Percentiles rank a stretch among this genome's conserved stretches.
These are phyloP conservation scores for Botrytis sinoallii DNA, from an alignment of 2,329 filamentous ascomycete genomes.

Conservation along the genomic window DNA sequence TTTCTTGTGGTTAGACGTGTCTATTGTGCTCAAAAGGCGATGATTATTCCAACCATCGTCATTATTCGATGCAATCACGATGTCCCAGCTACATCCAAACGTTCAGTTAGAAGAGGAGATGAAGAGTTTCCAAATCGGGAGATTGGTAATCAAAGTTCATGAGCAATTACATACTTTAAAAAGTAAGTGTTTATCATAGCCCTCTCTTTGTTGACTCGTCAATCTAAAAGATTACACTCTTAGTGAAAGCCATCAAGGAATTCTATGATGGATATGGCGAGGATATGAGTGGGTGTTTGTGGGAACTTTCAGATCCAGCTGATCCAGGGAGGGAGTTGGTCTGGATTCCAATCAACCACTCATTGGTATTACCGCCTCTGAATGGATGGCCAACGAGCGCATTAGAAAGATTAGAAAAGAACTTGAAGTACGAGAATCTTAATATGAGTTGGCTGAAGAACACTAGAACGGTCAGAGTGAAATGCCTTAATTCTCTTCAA, in stretches of 20 bases:
- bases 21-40: too few species aligned
- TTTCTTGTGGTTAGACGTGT: too few species aligned
- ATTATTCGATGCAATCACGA: background rate
- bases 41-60: background rate
- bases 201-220: background rate
- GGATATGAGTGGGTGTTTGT: background rate
- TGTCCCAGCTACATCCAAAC: background rate
- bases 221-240: background rate
- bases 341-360: background rate
- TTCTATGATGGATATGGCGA: background rate
- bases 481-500: background rate
- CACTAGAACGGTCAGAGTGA: too few species aligned
- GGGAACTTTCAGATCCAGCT: background rate
- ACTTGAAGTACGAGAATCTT: too few species aligned
- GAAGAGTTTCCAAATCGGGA: background rate
- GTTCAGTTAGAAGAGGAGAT: background rate
- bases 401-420: background rate
- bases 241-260: background rate
- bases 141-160: background rate
- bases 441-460: too few species aligned
- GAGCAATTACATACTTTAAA: background rate
- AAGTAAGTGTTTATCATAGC: background rate
- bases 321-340: too few species aligned
- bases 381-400: background rate
- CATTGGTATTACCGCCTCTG: background rate